Conservation (phyloP, 2,329 filamentous ascomycete species). For the Neonectria coccinea region DNA sequence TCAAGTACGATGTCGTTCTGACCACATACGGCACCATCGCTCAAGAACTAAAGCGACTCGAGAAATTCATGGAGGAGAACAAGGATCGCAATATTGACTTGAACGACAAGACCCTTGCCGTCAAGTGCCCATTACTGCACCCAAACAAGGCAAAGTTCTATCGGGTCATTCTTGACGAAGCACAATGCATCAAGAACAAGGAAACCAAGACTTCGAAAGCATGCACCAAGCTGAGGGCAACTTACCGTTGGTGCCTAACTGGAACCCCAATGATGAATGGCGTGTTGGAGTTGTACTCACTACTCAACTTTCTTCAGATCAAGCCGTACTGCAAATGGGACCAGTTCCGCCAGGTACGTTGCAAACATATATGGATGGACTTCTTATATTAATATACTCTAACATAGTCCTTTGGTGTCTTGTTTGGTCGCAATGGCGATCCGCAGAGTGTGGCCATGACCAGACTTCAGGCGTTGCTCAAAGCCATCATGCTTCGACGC, state of each 20-base stretch:
- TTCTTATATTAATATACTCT: neutral
- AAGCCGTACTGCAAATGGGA: slow-evolving; percentile 76
- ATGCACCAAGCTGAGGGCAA: slow-evolving; percentile 72
- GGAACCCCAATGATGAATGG: slow-evolving; percentile 93
- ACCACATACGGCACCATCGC: slow-evolving; percentile 86
- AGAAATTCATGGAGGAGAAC: slow-evolving; percentile 62
- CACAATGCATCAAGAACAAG: slow-evolving; percentile 84
- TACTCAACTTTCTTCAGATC: slow-evolving; percentile 82
- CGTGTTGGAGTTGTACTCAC: slow-evolving; percentile 80
- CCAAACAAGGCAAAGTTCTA: slow-evolving; percentile 73
- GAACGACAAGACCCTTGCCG: slow-evolving; percentile 51
- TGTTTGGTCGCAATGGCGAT: slow-evolving; percentile 56
- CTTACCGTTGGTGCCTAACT: slow-evolving; percentile 82
- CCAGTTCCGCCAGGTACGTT: slow-evolving; percentile 68
- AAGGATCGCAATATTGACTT: slow-evolving; percentile 53
- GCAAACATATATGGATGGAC: neutral
- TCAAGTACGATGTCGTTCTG: slow-evolving; percentile 80
- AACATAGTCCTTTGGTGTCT: slow-evolving; percentile 55
- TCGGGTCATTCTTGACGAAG: slow-evolving; percentile 87
- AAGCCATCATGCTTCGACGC: slow-evolving; percentile 83
- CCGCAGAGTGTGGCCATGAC: slow-evolving; percentile 74
- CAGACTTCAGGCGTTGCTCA: slow-evolving; percentile 79
- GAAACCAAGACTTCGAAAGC: slow-evolving; percentile 78
- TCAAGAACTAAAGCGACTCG: slow-evolving; percentile 71
- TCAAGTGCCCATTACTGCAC: slow-evolving; percentile 70